phyloP scores from a whole-genome alignment of 208 protist genomes.

The Lotmaria passim region DNA sequence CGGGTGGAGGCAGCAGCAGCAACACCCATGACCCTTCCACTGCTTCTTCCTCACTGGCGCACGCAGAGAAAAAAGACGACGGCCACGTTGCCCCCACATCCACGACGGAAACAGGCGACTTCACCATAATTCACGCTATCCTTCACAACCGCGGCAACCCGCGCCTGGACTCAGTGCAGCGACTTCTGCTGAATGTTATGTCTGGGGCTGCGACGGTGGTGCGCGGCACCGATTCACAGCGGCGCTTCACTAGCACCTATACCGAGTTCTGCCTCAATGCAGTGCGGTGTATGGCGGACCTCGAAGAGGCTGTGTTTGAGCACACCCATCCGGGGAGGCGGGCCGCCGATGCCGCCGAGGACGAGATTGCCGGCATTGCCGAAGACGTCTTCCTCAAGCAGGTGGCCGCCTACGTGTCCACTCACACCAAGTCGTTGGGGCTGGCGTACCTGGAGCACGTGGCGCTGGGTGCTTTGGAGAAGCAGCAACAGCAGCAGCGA shows the following conservation, averaged over 20 bases:
- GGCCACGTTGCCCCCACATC: neutral
- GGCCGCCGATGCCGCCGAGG: constrained; percentile 40
- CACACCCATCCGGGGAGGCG: constrained; percentile 47
- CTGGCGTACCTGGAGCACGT: constrained; percentile 77
- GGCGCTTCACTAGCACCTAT: constrained; percentile 72
- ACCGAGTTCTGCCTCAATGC: constrained; percentile 70
- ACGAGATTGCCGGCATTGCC: constrained; percentile 47
- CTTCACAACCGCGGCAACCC: constrained; percentile 2
- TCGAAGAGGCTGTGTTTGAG: constrained; percentile 77
- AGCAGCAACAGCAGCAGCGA: constrained; percentile 37
- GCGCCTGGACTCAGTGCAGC: constrained; percentile 29
- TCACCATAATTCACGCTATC: constrained; percentile 22
- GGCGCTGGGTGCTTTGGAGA: constrained; percentile 47
- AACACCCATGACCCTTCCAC: neutral
- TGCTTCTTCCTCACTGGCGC: neutral
- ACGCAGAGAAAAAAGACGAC: neutral
- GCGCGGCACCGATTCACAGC: constrained; percentile 79
- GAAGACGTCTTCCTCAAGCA: constrained; percentile 59
- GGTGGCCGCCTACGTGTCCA: constrained; percentile 58
- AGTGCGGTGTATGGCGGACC: constrained; percentile 48
- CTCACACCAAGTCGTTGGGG: constrained; percentile 51
- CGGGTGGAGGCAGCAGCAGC: neutral
- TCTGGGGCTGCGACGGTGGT: constrained; percentile 48
- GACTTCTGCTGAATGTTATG: constrained; percentile 37
- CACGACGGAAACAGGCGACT: neutral